These are phyloP conservation scores for Populus euphratica DNA, from an alignment of 345 rosid species.

Conservation along the genomic window DNA sequence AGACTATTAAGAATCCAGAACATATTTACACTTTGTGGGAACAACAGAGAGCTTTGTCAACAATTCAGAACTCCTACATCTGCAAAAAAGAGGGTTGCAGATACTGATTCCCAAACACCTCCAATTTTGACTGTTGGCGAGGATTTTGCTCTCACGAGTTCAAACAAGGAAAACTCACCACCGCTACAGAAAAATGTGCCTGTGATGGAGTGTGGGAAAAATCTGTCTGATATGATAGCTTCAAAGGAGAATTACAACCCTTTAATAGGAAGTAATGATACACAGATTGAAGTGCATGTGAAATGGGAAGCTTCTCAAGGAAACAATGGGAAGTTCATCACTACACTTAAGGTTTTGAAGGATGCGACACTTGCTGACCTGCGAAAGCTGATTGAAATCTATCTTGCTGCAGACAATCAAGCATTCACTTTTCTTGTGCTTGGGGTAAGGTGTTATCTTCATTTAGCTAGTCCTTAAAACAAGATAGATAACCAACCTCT, in stretches of 20 bases:
- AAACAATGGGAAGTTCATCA: constrained; percentile 47
- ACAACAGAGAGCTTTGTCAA: constrained; percentile 80
- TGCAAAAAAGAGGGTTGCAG: constrained; percentile 21
- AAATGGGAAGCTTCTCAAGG: constrained; percentile 61
- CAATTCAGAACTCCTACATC: constrained; percentile 41
- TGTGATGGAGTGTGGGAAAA: constrained; percentile 12
- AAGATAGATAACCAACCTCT: not conserved
- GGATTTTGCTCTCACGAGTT: constrained; percentile 8
- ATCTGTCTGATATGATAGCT: constrained; percentile 11
- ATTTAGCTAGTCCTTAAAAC: not conserved
- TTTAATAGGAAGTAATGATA: constrained; percentile 23
- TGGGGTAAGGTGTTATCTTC: constrained; percentile 37
- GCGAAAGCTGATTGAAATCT: constrained; percentile 66
- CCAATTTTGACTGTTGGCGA: not conserved
- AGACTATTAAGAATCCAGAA: constrained; percentile 71
- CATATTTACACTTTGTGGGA: constrained; percentile 91
- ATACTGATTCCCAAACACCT: constrained; percentile 18
- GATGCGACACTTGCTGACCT: constrained; percentile 63
- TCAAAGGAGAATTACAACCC: constrained; percentile 57
- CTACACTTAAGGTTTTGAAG: constrained; percentile 48
- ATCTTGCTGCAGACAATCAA: constrained; percentile 55
- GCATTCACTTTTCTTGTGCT: constrained; percentile 52
- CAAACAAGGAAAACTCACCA: constrained; percentile 19
- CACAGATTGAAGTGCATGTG: constrained; percentile 47
- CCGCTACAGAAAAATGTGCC: not conserved